Conservation (phyloP, 129 eudicot genomes). For the Heracleum sosnowskyi region DNA sequence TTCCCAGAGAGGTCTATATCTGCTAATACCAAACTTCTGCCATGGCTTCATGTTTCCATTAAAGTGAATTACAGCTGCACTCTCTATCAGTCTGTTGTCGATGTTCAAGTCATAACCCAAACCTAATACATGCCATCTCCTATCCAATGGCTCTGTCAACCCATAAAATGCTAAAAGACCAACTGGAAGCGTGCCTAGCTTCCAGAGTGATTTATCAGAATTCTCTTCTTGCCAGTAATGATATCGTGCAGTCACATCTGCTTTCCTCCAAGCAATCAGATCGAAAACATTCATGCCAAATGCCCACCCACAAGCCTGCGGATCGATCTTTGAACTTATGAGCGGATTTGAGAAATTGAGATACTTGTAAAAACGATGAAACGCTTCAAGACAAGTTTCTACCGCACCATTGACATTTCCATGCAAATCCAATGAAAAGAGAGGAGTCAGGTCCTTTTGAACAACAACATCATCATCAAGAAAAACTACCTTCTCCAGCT, state of each 20-base stretch:
- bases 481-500: conserved; percentile 49
- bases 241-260: conserved; percentile 38
- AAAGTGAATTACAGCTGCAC: conserved; percentile 55
- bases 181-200: conserved; percentile 53
- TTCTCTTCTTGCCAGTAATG: conserved; percentile 55
- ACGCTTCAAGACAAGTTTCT: conserved; percentile 57
- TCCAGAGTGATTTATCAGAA: conserved; percentile 38
- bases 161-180: conserved; percentile 54
- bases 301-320: conserved; percentile 71
- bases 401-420: conserved; percentile 68
- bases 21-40: conserved; percentile 41
- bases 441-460: conserved; percentile 58
- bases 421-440: conserved; percentile 50
- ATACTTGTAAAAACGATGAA: conserved; percentile 55
- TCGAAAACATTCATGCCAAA: conserved; percentile 66
- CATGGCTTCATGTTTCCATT: conserved; percentile 65
- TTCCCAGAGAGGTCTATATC: conserved; percentile 37
- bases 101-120: conserved; percentile 51
- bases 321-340: conserved; percentile 46
- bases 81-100: conserved; percentile 45
- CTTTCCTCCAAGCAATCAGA: conserved; percentile 48
- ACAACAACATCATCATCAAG: conserved; percentile 65
- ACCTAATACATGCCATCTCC: conserved; percentile 64
- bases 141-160: conserved; percentile 53
- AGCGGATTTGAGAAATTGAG: conserved; percentile 53